phyloP scores from a whole-genome alignment of 208 protist species.

The Leishmania tarentolae region DNA sequence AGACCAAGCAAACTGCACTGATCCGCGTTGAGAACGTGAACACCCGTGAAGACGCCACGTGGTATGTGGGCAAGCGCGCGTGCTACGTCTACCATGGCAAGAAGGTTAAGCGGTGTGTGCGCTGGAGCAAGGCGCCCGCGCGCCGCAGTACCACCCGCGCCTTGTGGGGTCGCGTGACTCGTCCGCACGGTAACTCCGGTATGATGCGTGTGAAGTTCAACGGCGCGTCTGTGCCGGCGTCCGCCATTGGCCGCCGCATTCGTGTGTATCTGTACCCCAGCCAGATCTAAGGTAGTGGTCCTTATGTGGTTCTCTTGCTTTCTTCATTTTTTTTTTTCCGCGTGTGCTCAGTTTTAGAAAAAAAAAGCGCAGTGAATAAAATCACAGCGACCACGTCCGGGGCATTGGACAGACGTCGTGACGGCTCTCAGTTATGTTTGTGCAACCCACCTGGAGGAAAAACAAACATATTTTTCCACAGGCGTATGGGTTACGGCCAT shows the following conservation, averaged over 20 bases:
- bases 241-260: conserved; percentile 94
- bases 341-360: neutral
- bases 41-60: conserved; percentile 94
- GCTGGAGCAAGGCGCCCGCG: conserved; percentile 88
- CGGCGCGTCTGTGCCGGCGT: conserved; percentile 93
- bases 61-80: conserved; percentile 99
- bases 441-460: neutral
- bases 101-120: conserved; percentile 92
- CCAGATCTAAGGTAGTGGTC: conserved; percentile 88
- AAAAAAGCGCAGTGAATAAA: neutral
- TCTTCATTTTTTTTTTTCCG: conserved; percentile 16
- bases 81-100: conserved; percentile 98
- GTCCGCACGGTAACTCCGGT: conserved; percentile 97
- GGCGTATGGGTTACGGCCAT: neutral
- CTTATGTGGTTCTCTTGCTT: conserved; percentile 8
- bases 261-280: conserved; percentile 99
- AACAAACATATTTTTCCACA: neutral
- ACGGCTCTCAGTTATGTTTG: neutral
- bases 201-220: conserved; percentile 98
- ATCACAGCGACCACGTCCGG: neutral
- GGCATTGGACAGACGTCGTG: neutral
- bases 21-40: conserved; percentile 97
- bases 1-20: conserved; percentile 95
- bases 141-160: conserved; percentile 92
- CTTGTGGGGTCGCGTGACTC: conserved; percentile 98